phyloP scores from a whole-genome alignment of 1,284 basidiomycete genomes.

The Pseudozyma pruni region DNA sequence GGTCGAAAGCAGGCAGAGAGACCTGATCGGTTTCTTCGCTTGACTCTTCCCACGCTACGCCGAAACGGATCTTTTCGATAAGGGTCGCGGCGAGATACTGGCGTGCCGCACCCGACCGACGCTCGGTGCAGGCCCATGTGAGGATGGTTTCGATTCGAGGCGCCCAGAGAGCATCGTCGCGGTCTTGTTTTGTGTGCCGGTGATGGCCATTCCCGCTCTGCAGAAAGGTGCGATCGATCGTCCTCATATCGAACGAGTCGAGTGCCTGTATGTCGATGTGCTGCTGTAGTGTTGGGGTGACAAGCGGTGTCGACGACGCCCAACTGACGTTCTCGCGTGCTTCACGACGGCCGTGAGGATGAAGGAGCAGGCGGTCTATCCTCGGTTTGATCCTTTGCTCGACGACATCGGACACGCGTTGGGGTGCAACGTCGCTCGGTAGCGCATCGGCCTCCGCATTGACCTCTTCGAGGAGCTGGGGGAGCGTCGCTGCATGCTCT shows the following conservation, averaged over 20 bases:
- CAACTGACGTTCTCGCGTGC: neutral
- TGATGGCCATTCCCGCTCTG: neutral
- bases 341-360: neutral
- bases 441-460: slow-evolving; percentile 7
- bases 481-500: slow-evolving; percentile 27
- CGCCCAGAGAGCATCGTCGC: slow-evolving; percentile 34
- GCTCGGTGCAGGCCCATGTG: slow-evolving; percentile 84
- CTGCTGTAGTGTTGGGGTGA: slow-evolving; percentile 12
- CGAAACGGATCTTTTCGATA: slow-evolving; percentile 74
- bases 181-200: slow-evolving; percentile 11
- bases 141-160: slow-evolving; percentile 75
- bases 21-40: slow-evolving; percentile 37
- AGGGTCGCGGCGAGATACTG: slow-evolving; percentile 82
- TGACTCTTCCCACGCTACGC: slow-evolving; percentile 40
- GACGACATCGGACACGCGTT: slow-evolving; percentile 9
- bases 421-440: neutral
- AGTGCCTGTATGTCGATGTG: slow-evolving; percentile 38
- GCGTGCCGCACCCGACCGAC: slow-evolving; percentile 75
- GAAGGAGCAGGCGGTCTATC: slow-evolving; percentile 27
- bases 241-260: slow-evolving; percentile 41
- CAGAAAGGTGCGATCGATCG: slow-evolving; percentile 36
- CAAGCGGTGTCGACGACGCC: neutral
- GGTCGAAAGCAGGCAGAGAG: slow-evolving; percentile 34
- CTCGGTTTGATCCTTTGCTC: slow-evolving; percentile 24
- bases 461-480: slow-evolving; percentile 26